A percentile compares a stretch with the other conserved stretches of the same genome.
Evolutionary conservation across 129 eudicot genomes (phyloP).

Genomic region (carrot (Daucus carota)): DH1_v3.0 NC_030389.2:44333501-44334000

Average conservation of each 20-base stretch:
- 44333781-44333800: conserved; percentile 91
- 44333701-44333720: neutral
- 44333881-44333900: neutral
- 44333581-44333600: conserved; percentile 1
- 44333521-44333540: conserved; percentile 89
- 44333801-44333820: conserved; percentile 99
- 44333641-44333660: neutral
- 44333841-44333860: conserved; percentile 16
- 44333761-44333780: conserved; percentile 48
- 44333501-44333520: conserved; percentile 96
- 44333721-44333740: neutral
- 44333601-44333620: neutral
- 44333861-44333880: neutral
- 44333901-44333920: neutral
- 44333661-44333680: neutral
- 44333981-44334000: conserved; percentile 68
- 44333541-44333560: conserved; percentile 99
- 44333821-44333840: conserved; percentile 90
- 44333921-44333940: conserved; percentile 51
- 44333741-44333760: neutral
- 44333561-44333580: conserved; percentile 35
- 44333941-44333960: conserved; percentile 94
- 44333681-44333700: neutral
- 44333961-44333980: conserved; percentile 78
- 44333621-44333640: neutral